Percentiles rank a stretch among this genome's conserved stretches.
phyloP scores from a whole-genome alignment of 1,284 basidiomycete genomes.

The Thecaphora thlaspeos region DNA sequence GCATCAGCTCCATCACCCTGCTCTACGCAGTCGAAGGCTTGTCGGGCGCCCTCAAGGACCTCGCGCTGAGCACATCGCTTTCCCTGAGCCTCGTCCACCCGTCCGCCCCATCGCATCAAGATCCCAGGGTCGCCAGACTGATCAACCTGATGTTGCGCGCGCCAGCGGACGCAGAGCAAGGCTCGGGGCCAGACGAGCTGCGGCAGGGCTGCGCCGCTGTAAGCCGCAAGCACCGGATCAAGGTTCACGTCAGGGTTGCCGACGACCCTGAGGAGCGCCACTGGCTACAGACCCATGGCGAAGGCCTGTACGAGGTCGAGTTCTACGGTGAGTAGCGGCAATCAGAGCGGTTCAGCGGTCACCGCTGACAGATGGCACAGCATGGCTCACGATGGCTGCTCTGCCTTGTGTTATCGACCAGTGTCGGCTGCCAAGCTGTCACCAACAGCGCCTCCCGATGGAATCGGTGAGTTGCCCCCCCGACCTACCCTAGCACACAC shows the following conservation, averaged over 20 bases:
- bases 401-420: not conserved
- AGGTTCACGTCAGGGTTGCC: slow-evolving; percentile 24
- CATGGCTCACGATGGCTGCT: not conserved
- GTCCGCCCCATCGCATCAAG: not conserved
- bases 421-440: slow-evolving; percentile 31
- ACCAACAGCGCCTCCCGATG: slow-evolving; percentile 24
- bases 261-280: slow-evolving; percentile 27
- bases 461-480: slow-evolving; percentile 35
- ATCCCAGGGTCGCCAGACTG: not conserved
- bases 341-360: too few species aligned
- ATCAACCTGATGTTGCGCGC: not conserved
- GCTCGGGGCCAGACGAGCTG: not conserved
- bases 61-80: slow-evolving; percentile 12
- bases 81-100: slow-evolving; percentile 5
- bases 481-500: too few species aligned
- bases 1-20: slow-evolving; percentile 32
- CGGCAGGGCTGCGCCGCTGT: not conserved
- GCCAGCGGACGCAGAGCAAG: not conserved
- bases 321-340: slow-evolving; percentile 24
- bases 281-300: slow-evolving; percentile 33
- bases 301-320: slow-evolving; percentile 37
- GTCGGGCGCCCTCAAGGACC: slow-evolving; percentile 1
- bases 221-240: slow-evolving; percentile 3
- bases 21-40: slow-evolving; percentile 24
- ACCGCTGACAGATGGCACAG: too few species aligned